Conservation (phyloP, 2,329 filamentous ascomycete species). For the Dendryphion nanum region DNA sequence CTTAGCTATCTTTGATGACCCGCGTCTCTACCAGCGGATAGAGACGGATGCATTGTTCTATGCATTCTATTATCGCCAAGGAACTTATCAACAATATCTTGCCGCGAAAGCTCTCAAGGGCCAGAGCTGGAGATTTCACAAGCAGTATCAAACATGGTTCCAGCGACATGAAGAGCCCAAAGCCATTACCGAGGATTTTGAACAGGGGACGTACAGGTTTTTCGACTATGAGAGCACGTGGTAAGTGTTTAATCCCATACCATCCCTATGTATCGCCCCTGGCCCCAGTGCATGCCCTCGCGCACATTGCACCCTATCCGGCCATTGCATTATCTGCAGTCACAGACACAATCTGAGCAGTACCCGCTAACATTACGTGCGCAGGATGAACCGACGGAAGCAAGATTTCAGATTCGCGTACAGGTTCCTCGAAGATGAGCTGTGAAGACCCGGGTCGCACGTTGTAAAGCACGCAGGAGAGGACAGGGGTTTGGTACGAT, state of each 20-base stretch:
- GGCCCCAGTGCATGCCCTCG: too few relatives aligned
- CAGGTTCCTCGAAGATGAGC: constrained; percentile 94
- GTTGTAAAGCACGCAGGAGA: too few relatives aligned
- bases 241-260: constrained; percentile 53
- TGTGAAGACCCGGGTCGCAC: too few relatives aligned
- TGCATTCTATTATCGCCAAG: constrained; percentile 98
- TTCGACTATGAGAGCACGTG: constrained; percentile 99
- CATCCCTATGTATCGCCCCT: too few relatives aligned
- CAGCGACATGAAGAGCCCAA: constrained; percentile 98
- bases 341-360: neutral
- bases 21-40: constrained; percentile 80
- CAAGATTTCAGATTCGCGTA: constrained; percentile 98
- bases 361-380: constrained; percentile 18
- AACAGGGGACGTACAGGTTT: constrained; percentile 98
- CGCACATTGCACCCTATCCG: too few relatives aligned
- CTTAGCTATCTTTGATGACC: constrained; percentile 88
- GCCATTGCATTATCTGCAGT: too few relatives aligned
- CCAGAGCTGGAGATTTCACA: constrained; percentile 98
- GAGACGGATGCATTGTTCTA: constrained; percentile 98
- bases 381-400: constrained; percentile 98
- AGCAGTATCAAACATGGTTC: constrained; percentile 99
- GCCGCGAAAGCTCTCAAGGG: constrained; percentile 96
- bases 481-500: too few relatives aligned
- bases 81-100: constrained; percentile 91
- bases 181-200: constrained; percentile 96